Evolutionary conservation across 345 rosid genomes (phyloP).

Genomic region (Cardiospermum halicacabum): DNA sequence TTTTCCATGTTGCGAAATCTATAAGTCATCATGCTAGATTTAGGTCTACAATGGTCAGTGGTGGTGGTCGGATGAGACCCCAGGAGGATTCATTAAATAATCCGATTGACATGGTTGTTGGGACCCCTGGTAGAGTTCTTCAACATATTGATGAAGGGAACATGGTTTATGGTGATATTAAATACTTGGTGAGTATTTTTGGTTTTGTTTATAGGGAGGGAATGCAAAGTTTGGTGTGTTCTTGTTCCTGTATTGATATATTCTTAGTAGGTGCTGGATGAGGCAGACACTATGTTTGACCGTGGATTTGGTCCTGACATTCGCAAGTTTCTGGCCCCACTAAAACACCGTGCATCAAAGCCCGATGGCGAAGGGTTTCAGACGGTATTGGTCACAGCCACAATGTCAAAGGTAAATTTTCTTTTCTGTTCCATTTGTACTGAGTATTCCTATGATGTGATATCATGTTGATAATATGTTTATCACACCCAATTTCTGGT

Average conservation of each 20-base stretch:
- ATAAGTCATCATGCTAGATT: slow-evolving; percentile 91
- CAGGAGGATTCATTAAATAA: slow-evolving; percentile 80
- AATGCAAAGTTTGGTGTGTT: too few relatives aligned
- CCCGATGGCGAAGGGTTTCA: slow-evolving; percentile 71
- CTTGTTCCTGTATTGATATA: slow-evolving; percentile 17
- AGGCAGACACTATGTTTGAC: slow-evolving; percentile 99
- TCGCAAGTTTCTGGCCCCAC: slow-evolving; percentile 77
- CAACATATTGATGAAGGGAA: slow-evolving; percentile 90
- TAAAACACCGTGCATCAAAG: slow-evolving; percentile 69
- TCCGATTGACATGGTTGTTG: slow-evolving; percentile 91
- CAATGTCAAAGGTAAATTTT: slow-evolving; percentile 71
- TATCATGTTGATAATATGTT: neutral
- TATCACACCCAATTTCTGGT: neutral
- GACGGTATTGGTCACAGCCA: slow-evolving; percentile 83
- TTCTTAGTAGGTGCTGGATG: slow-evolving; percentile 77
- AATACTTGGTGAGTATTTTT: slow-evolving; percentile 48
- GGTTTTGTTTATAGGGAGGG: neutral
- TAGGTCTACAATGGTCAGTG: slow-evolving; percentile 85
- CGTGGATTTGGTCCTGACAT: slow-evolving; percentile 97
- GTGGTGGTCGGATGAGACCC: slow-evolving; percentile 82
- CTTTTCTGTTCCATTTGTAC: neutral
- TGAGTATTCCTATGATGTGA: neutral
- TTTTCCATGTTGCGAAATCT: slow-evolving; percentile 85
- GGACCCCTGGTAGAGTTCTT: slow-evolving; percentile 95
- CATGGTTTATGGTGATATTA: slow-evolving; percentile 94